Evolutionary conservation across 345 rosid species (phyloP).

Genomic region (Rhizophora mangle): DNA sequence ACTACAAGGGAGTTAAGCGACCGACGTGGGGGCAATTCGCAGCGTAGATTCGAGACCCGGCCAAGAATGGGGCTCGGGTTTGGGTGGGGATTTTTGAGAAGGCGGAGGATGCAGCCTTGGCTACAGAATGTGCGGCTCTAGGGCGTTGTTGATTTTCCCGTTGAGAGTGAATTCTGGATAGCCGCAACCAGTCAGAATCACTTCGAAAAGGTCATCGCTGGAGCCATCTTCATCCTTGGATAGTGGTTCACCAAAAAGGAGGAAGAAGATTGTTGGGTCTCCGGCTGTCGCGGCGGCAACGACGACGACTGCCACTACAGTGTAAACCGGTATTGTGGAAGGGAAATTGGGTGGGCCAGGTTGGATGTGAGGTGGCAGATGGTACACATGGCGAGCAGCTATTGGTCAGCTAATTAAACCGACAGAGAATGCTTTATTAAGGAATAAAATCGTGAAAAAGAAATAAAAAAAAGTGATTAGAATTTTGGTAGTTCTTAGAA

Average conservation of each 20-base stretch:
- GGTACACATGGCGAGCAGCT: no score
- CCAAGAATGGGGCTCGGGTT: conserved; percentile 94
- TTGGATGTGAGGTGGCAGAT: conserved; percentile 36
- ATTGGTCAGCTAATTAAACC: no score
- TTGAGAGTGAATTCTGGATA: conserved; percentile 86
- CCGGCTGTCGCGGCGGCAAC: conserved; percentile 11
- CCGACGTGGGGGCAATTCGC: conserved; percentile 99
- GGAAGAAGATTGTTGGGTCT: conserved; percentile 40
- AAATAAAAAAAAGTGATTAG: not conserved
- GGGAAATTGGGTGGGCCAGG: not conserved
- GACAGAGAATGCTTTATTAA: no score
- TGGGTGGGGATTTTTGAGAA: conserved; percentile 98
- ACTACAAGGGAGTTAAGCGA: conserved; percentile 90
- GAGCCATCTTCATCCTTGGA: conserved; percentile 49
- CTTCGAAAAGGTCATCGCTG: conserved; percentile 66
- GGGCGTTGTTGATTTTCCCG: conserved; percentile 86
- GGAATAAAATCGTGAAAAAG: not conserved
- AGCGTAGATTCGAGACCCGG: conserved; percentile 96
- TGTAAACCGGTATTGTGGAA: conserved; percentile 14
- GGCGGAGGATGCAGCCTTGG: conserved; percentile 96
- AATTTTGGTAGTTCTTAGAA: conserved; percentile 4
- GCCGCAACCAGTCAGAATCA: conserved; percentile 90
- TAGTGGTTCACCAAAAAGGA: conserved; percentile 52
- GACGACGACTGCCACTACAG: not conserved
- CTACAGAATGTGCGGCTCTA: conserved; percentile 94